A percentile compares a stretch with the other conserved stretches of the same genome.
Conservation (phyloP, 2,329 filamentous ascomycete genomes). For the Aspergillus ruber region DNA sequence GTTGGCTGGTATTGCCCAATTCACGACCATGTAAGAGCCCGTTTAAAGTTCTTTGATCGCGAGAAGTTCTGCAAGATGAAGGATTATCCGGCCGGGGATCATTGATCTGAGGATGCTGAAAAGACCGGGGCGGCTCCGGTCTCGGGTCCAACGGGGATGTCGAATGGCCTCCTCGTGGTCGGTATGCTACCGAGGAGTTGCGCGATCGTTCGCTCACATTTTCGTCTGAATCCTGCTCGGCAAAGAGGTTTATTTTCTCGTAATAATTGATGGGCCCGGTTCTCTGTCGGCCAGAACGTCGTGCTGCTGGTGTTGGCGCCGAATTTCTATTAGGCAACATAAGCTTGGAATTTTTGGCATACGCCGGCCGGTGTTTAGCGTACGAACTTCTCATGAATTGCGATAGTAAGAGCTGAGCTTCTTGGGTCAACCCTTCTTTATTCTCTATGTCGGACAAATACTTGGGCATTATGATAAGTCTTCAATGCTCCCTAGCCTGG, state of each 20-base stretch:
- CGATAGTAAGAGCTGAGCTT: conserved; percentile 18
- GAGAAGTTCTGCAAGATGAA: not conserved
- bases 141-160: too few species aligned
- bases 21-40: conserved; percentile 25
- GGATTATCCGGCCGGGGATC: not conserved
- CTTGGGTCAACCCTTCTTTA: conserved; percentile 2
- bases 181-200: not conserved
- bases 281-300: conserved; percentile 23
- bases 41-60: conserved; percentile 4
- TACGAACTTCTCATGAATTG: conserved; percentile 17
- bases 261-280: conserved; percentile 28
- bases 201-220: not conserved
- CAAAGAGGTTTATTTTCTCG: conserved; percentile 10
- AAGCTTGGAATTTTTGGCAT: not conserved
- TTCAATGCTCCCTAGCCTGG: too few species aligned
- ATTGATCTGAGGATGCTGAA: not conserved
- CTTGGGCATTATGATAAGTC: too few species aligned
- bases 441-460: not conserved
- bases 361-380: not conserved
- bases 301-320: conserved; percentile 2
- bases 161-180: not conserved
- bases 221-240: conserved; percentile 9
- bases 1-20: conserved; percentile 13
- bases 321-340: not conserved
- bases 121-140: not conserved